Evolutionary conservation across 371 early-diverging fungal species (phyloP), one percentile per base, ranked within the genome.

Genomic region (Rhizopus delemar): DNA sequence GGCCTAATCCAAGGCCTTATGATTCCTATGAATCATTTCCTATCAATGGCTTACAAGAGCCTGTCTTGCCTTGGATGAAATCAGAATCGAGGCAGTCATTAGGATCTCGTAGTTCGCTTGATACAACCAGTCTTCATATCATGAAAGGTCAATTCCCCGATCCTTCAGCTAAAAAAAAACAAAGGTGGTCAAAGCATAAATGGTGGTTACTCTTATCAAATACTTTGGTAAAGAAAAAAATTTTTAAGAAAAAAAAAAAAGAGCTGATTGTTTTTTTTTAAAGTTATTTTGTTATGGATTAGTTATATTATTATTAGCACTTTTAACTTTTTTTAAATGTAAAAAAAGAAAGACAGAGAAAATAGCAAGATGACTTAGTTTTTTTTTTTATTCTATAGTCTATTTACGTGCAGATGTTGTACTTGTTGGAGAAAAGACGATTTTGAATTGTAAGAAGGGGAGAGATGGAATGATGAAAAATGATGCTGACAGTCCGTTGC

Each of bases 151-250:
- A 68, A 41, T 43, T 51, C 5, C 63, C 66, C 2, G 73, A 77
- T 61, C 60, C 70, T 3, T 36, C 60, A 6, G 43, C 52, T 16
- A 73, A 69, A 36, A 72, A 74, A 55, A 70, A 63, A 45, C 69
- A 70, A 43, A 65, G 75, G n/a, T 85, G 86, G 86, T 78, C 84
- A 2, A 46, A 61, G 31, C 81, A 80, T 38, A 85, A 85, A 50
- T 72, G 78, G 69, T 70, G 76, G 66, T 59, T 85, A 7, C 62
- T 83, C 3, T 45, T 82, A 8, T 59, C 81, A 9, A 85, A 85
- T 46, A 81, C 81, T 6, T 29, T 83, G 53, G 83, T 83, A 79
- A 59, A 61, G 6, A n/a, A 2, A 28, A 28, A 13, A 31, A 7
- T 8, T 11, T n/a, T 22, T 43, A 11, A 33, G 33, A 12, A 33